These are phyloP conservation scores for Pholiota adiposa DNA, from an alignment of 1,284 basidiomycete genomes.

Conservation along the genomic window DNA sequence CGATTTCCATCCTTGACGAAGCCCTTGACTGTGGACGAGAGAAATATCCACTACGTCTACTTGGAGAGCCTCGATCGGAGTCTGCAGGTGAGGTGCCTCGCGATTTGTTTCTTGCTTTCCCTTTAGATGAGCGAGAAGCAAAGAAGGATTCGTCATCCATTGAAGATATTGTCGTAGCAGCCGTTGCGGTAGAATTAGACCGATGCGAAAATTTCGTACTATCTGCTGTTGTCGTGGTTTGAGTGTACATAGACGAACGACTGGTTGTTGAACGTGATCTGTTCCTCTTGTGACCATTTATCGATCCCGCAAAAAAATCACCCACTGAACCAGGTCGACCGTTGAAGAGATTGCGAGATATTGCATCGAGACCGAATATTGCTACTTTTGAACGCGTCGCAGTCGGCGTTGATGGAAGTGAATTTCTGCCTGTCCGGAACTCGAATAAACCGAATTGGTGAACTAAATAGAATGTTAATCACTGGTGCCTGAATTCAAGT, in stretches of 20 bases:
- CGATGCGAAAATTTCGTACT: slow-evolving; percentile 71
- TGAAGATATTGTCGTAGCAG: slow-evolving; percentile 59
- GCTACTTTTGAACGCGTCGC: slow-evolving; percentile 77
- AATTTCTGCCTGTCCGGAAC: slow-evolving; percentile 77
- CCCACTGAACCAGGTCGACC: slow-evolving; percentile 63
- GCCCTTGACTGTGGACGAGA: slow-evolving; percentile 45
- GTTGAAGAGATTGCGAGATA: slow-evolving; percentile 80
- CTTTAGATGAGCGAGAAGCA: slow-evolving; percentile 51
- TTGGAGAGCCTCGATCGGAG: slow-evolving; percentile 41
- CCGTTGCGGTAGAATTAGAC: slow-evolving; percentile 70
- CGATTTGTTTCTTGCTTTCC: slow-evolving; percentile 61
- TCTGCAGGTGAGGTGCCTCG: slow-evolving; percentile 53
- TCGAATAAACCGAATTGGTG: slow-evolving; percentile 87
- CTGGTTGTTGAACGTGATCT: slow-evolving; percentile 62
- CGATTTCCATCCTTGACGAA: slow-evolving; percentile 40
- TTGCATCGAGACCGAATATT: slow-evolving; percentile 83
- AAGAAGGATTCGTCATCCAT: slow-evolving; percentile 62
- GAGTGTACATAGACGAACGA: slow-evolving; percentile 71
- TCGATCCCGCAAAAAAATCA: slow-evolving; percentile 73
- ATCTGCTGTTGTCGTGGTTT: slow-evolving; percentile 64
- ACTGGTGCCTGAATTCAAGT: background rate
- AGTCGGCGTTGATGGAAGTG: slow-evolving; percentile 81
- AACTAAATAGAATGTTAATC: slow-evolving; percentile 47
- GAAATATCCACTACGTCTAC: slow-evolving; percentile 34
- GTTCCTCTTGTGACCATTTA: slow-evolving; percentile 62